These are phyloP conservation scores for Aspergillus sp. DNA, from an alignment of 2,329 filamentous ascomycete genomes.

Conservation along the genomic window DNA sequence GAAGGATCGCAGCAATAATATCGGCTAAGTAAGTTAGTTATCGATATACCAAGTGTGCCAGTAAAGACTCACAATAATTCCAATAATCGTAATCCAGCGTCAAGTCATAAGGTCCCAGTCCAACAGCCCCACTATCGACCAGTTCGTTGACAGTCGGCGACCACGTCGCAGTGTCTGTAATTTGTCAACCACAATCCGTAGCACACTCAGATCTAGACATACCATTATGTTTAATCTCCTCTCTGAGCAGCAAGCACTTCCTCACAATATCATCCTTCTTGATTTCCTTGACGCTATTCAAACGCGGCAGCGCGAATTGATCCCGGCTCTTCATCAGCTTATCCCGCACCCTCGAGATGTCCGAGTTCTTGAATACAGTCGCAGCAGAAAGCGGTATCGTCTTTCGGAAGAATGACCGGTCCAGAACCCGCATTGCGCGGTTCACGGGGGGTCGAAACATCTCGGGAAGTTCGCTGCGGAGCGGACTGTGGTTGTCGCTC, in stretches of 20 bases:
- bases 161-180: slow-evolving; percentile 71
- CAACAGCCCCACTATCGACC: slow-evolving; percentile 66
- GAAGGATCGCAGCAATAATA: slow-evolving; percentile 77
- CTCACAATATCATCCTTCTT: slow-evolving; percentile 50
- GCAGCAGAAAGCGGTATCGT: slow-evolving; percentile 76
- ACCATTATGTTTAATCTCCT: slow-evolving; percentile 41
- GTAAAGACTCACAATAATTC: slow-evolving; percentile 65
- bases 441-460: slow-evolving; percentile 80
- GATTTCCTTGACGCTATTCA: slow-evolving; percentile 59
- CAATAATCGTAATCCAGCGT: slow-evolving; percentile 81
- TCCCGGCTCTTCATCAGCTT: slow-evolving; percentile 66
- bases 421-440: slow-evolving; percentile 74
- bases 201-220: slow-evolving; percentile 27
- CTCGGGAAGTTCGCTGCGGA: slow-evolving; percentile 29
- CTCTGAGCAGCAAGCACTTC: slow-evolving; percentile 42
- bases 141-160: slow-evolving; percentile 68
- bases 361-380: slow-evolving; percentile 69
- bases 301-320: slow-evolving; percentile 62
- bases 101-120: slow-evolving; percentile 73
- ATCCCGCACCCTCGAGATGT: slow-evolving; percentile 71
- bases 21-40: slow-evolving; percentile 58
- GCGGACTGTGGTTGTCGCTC: slow-evolving; percentile 18
- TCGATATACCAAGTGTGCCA: neutral
- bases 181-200: neutral
- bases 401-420: slow-evolving; percentile 79